These are phyloP conservation scores for Ochromonas danica DNA, from an alignment of 108 stramenopile genomes.

Conservation along the genomic window DNA sequence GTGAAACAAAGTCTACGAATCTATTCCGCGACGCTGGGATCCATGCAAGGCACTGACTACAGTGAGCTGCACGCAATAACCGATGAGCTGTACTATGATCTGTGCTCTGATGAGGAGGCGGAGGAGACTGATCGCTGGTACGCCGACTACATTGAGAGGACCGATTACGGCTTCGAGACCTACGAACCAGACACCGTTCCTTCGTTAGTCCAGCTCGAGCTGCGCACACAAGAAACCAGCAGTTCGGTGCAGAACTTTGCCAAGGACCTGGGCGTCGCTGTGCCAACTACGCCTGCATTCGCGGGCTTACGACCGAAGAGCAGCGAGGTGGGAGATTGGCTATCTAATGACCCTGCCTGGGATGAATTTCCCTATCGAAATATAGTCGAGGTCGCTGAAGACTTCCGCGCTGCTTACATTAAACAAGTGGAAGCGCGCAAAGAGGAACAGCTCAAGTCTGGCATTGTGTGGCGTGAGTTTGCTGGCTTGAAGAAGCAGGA, in stretches of 20 bases:
- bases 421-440: not conserved
- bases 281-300: not conserved
- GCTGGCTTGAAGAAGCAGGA: too few species aligned
- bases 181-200: not conserved
- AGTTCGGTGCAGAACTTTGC: not conserved
- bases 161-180: not conserved
- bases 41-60: not conserved
- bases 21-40: not conserved
- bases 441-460: too few species aligned
- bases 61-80: not conserved
- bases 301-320: not conserved
- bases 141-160: not conserved
- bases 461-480: too few species aligned
- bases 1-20: not conserved
- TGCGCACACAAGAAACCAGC: not conserved
- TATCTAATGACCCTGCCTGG: not conserved
- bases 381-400: not conserved
- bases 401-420: not conserved
- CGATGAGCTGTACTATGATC: not conserved
- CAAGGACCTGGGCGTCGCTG: not conserved
- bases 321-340: not conserved
- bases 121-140: not conserved
- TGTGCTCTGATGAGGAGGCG: not conserved
- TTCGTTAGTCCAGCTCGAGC: not conserved
- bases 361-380: not conserved